Conservation (phyloP, 2,329 filamentous ascomycete species). For the Calonectria naviculata region DNA sequence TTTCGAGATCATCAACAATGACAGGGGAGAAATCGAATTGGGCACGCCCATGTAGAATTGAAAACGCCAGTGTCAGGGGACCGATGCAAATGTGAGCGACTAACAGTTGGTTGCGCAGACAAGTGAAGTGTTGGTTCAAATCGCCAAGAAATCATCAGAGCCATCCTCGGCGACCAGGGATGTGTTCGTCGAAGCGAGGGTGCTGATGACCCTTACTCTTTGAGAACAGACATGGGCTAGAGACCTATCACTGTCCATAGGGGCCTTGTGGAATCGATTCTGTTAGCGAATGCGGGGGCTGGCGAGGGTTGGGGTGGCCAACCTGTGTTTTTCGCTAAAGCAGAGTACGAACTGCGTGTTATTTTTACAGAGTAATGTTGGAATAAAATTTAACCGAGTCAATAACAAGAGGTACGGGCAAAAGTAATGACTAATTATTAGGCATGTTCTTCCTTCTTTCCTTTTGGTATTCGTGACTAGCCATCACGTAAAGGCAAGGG, state of each 20-base stretch:
- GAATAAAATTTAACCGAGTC: not conserved
- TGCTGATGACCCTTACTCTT: constrained; percentile 22
- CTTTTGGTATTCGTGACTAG: not conserved
- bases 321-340: not conserved
- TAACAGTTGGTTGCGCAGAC: constrained; percentile 9
- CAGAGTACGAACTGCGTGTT: not conserved
- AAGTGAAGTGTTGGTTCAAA: constrained; percentile 19
- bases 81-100: constrained; percentile 7
- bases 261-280: not conserved
- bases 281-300: constrained; percentile 3
- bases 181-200: not conserved
- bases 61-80: not conserved
- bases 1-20: not conserved
- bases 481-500: not conserved
- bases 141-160: not conserved
- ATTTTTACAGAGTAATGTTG: not conserved
- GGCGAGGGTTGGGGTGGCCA: not conserved
- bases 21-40: not conserved
- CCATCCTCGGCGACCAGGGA: not conserved
- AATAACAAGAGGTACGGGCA: not conserved
- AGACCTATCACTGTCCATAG: not conserved
- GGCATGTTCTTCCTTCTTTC: not conserved
- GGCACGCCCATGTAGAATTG: not conserved
- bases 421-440: not conserved
- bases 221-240: constrained; percentile 12